These are phyloP conservation scores for Uronychia setigera DNA, from an alignment of 73 alveolate species.

Conservation along the genomic window DNA sequence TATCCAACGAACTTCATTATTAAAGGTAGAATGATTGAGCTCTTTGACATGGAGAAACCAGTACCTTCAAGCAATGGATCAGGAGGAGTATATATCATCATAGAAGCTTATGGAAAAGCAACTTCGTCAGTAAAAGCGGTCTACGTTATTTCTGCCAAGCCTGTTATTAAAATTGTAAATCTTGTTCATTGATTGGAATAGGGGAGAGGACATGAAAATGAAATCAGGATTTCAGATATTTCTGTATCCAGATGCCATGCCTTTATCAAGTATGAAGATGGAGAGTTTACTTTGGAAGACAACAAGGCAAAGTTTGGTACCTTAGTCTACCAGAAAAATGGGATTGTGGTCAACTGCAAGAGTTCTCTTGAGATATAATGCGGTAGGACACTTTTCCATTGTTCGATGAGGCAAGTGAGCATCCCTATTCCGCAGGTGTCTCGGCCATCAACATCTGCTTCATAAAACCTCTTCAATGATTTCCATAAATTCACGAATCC, in stretches of 20 bases:
- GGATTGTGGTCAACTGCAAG: background rate
- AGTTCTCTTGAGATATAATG: background rate
- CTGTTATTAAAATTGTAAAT: conserved; percentile 37
- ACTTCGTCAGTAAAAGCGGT: conserved; percentile 42
- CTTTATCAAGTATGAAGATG: conserved; percentile 32
- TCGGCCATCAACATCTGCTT: background rate
- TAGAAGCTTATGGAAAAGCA: conserved; percentile 46
- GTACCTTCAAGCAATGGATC: conserved; percentile 15
- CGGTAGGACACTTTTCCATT: background rate
- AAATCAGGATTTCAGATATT: conserved; percentile 68
- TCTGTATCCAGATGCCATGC: conserved; percentile 84
- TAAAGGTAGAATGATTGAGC: conserved; percentile 48
- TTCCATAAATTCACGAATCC: background rate
- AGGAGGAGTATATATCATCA: conserved; percentile 47
- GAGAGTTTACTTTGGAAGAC: conserved; percentile 60
- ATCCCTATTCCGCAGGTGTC: background rate
- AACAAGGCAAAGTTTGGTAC: conserved; percentile 75
- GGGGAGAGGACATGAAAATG: conserved; percentile 87
- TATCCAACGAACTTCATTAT: conserved; percentile 57
- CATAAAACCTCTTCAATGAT: background rate
- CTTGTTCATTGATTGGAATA: conserved; percentile 30
- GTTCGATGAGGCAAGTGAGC: background rate
- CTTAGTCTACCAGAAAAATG: conserved; percentile 14
- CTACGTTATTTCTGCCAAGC: conserved; percentile 49
- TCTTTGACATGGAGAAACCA: conserved; percentile 62